These are phyloP conservation scores for Ogataea philodendri DNA, from an alignment of 805 yeast genomes.

Conservation along the genomic window DNA sequence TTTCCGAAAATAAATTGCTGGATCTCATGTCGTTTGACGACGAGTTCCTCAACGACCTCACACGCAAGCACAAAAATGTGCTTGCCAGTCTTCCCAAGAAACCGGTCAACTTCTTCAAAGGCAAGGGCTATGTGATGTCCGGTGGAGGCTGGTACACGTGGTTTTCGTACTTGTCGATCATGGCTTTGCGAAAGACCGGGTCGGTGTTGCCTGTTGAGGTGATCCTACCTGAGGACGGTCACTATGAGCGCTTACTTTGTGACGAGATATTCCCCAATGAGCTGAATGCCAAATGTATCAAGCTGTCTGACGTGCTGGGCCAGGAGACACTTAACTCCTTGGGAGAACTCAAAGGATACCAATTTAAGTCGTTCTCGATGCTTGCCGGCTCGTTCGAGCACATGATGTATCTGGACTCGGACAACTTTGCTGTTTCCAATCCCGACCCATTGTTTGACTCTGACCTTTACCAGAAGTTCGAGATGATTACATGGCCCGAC, in stretches of 20 bases:
- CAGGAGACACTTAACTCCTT: slow-evolving; percentile 18
- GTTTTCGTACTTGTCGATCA: slow-evolving; percentile 39
- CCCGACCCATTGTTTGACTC: slow-evolving; percentile 37
- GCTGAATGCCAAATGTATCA: slow-evolving; percentile 42
- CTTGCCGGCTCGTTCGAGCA: slow-evolving; percentile 46
- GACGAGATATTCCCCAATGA: slow-evolving; percentile 37
- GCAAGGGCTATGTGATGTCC: slow-evolving; percentile 38
- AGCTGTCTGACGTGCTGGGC: slow-evolving; percentile 38
- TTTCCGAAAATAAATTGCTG: slow-evolving; percentile 14
- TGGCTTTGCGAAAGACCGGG: slow-evolving; percentile 42
- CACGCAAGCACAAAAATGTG: slow-evolving; percentile 45
- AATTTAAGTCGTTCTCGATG: slow-evolving; percentile 42
- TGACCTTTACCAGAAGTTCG: slow-evolving; percentile 46
- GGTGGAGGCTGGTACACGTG: slow-evolving; percentile 47
- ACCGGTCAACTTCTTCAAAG: slow-evolving; percentile 27
- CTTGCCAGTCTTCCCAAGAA: slow-evolving; percentile 45
- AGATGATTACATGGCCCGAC: slow-evolving; percentile 73
- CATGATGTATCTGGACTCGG: slow-evolving; percentile 46
- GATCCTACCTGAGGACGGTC: slow-evolving; percentile 39
- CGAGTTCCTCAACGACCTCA: slow-evolving; percentile 45
- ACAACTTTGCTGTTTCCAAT: slow-evolving; percentile 42
- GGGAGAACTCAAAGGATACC: slow-evolving; percentile 35
- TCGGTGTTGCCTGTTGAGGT: slow-evolving; percentile 44
- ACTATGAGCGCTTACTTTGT: slow-evolving; percentile 40
- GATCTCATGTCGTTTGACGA: slow-evolving; percentile 30